Evolutionary conservation across 345 rosid genomes (phyloP), one percentile per base, ranked within the genome.

Genomic region (Syzygium grande): DNA sequence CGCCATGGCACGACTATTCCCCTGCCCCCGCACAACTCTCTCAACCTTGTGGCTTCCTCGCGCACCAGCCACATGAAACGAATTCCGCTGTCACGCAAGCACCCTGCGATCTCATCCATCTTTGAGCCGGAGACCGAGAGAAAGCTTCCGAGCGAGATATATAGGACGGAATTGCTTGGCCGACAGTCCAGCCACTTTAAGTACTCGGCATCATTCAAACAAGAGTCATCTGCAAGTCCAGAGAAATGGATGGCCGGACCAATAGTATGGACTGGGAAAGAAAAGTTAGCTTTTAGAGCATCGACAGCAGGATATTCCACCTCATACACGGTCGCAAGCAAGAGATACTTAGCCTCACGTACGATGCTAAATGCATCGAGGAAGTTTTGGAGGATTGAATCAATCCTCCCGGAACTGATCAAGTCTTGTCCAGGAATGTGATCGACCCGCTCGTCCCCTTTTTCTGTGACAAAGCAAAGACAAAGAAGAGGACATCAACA

Each of bases 1-100:
- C 97, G 92, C 96, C 95, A 96, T 9, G 94, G 90, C 56, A 93
- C 52, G 65, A 92, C 90, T 21, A 92, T 9, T n/a, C 95, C 92
- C 85, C 3, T 54, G 11, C 85, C 88, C 14, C 90, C 88, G 25
- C 21, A 51, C 77, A 29, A 17, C 22, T 29, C 77, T 63, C 77
- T 63, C 30, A 23, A 27, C 87, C 87, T 55, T 51, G 78, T 52
- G 84, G 21, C 55, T 49, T 88, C 92, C 14, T 85, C 87, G 0
- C 92, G 90, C 11, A 86, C 87, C 90, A 92, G 92, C 93, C 92
- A 92, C 86, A 92, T 54, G 89, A 85, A 92, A 84, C 84, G 88
- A 38, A 91, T 90, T 4, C 88, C 90, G 13, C 94, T 91, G 6
- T 49, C 41, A 9, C 86, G 49, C 73, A 92, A 68, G 7, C 92